Evolutionary conservation across 768 basidiomycete genomes (phyloP).

Genomic region (Lactarius evosmus): DNA sequence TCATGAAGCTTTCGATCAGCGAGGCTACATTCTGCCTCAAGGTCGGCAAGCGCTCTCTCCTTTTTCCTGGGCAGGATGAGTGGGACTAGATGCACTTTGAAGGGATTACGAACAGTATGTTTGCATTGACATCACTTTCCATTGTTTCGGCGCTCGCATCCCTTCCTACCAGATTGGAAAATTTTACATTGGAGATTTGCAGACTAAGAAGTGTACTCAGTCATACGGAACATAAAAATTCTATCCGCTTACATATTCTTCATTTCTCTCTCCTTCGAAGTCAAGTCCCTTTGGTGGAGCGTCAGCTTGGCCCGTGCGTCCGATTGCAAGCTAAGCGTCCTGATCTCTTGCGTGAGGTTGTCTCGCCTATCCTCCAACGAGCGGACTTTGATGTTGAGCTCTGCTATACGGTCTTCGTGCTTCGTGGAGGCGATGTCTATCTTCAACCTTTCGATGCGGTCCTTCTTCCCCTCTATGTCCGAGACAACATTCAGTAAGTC

Average conservation of each 20-base stretch:
- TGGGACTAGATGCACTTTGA: background rate
- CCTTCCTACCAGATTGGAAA: slow-evolving; percentile 59
- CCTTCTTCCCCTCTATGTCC: slow-evolving; percentile 69
- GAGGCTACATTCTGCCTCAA: slow-evolving; percentile 41
- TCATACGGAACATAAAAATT: slow-evolving; percentile 7
- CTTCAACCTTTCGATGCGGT: slow-evolving; percentile 57
- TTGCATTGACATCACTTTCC: slow-evolving; percentile 66
- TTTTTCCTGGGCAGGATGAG: slow-evolving; percentile 49
- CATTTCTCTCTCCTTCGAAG: slow-evolving; percentile 62
- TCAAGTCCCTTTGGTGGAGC: slow-evolving; percentile 66
- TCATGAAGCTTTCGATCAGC: slow-evolving; percentile 60
- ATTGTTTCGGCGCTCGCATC: slow-evolving; percentile 61
- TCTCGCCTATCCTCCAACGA: slow-evolving; percentile 69
- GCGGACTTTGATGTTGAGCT: slow-evolving; percentile 52
- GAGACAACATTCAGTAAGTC: slow-evolving; percentile 51
- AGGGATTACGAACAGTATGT: slow-evolving; percentile 47
- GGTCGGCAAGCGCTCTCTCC: slow-evolving; percentile 56
- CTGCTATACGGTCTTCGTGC: slow-evolving; percentile 60
- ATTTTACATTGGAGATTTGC: slow-evolving; percentile 56
- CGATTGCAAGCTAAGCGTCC: slow-evolving; percentile 69
- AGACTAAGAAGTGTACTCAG: slow-evolving; percentile 50
- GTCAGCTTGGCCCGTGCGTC: slow-evolving; percentile 77
- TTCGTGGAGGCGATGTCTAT: slow-evolving; percentile 55
- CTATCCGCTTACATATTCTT: slow-evolving; percentile 56
- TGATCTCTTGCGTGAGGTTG: slow-evolving; percentile 64